phyloP scores from a whole-genome alignment of 176 grass and related monocot genomes.

The Oryza punctata region DNA sequence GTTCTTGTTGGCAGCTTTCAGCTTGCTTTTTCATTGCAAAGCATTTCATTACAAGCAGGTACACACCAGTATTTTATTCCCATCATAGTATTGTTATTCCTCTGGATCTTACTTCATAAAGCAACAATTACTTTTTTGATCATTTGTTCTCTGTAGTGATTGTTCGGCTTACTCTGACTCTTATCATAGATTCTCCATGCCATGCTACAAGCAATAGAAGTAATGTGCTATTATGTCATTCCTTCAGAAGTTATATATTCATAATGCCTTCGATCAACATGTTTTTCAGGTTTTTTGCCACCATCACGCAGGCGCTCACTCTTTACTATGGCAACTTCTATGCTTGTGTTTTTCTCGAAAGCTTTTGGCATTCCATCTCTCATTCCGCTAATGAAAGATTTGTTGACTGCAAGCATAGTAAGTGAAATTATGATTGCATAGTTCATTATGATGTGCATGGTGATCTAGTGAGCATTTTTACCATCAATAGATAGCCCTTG shows the following conservation, averaged over 20 bases:
- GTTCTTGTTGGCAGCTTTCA: slow-evolving; percentile 86
- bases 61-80: slow-evolving; percentile 31
- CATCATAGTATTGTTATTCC: slow-evolving; percentile 19
- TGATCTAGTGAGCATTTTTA: slow-evolving; percentile 19
- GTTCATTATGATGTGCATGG: slow-evolving; percentile 19
- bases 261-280: slow-evolving; percentile 19
- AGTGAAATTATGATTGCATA: slow-evolving; percentile 36
- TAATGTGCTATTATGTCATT: not conserved
- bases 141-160: not conserved
- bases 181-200: not conserved
- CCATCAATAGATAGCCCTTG: not conserved
- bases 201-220: not conserved
- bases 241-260: slow-evolving; percentile 23
- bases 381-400: slow-evolving; percentile 72
- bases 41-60: slow-evolving; percentile 76
- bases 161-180: not conserved
- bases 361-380: slow-evolving; percentile 83
- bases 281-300: slow-evolving; percentile 62
- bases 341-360: slow-evolving; percentile 93
- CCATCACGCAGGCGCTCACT: slow-evolving; percentile 80
- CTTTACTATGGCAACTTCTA: slow-evolving; percentile 89
- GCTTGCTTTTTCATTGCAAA: slow-evolving; percentile 94
- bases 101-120: not conserved
- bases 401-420: slow-evolving; percentile 68
- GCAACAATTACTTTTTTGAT: not conserved